These are phyloP conservation scores for Mycena vitilis DNA, from an alignment of 768 basidiomycete species.

Conservation along the genomic window DNA sequence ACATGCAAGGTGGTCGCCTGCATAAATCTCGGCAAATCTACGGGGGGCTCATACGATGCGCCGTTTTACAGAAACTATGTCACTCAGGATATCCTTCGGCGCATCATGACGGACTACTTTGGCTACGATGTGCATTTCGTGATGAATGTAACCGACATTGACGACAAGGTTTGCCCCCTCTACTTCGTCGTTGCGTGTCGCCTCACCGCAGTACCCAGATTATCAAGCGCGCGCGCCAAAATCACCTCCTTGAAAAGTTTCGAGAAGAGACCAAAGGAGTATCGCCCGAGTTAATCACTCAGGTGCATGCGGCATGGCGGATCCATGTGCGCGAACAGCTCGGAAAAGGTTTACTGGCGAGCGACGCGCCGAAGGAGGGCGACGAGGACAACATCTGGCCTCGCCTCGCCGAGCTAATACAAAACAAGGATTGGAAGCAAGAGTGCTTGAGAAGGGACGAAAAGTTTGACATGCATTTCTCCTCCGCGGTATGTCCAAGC, in stretches of 20 bases:
- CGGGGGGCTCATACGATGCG: slow-evolving; percentile 7
- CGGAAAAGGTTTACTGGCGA: slow-evolving; percentile 68
- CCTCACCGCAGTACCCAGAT: slow-evolving; percentile 67
- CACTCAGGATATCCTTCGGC: slow-evolving; percentile 89
- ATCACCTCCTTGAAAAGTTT: slow-evolving; percentile 75
- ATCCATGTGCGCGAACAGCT: slow-evolving; percentile 73
- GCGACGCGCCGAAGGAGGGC: slow-evolving; percentile 59
- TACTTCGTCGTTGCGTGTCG: slow-evolving; percentile 6
- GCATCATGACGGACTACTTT: slow-evolving; percentile 96
- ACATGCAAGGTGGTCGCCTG: slow-evolving; percentile 84
- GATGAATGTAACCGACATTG: slow-evolving; percentile 99
- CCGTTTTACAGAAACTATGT: slow-evolving; percentile 84
- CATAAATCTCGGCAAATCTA: background rate
- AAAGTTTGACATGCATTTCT: slow-evolving; percentile 92
- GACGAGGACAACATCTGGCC: slow-evolving; percentile 67
- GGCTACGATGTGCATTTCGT: slow-evolving; percentile 98
- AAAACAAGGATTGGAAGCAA: slow-evolving; percentile 73
- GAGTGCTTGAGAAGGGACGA: slow-evolving; percentile 84
- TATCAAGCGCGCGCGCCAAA: slow-evolving; percentile 89
- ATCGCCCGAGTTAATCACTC: slow-evolving; percentile 66
- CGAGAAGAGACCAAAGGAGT: slow-evolving; percentile 64
- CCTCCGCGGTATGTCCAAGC: slow-evolving; percentile 71
- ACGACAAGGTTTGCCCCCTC: slow-evolving; percentile 85
- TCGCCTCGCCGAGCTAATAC: slow-evolving; percentile 59
- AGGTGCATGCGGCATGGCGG: slow-evolving; percentile 73